These are phyloP conservation scores for Quillaja saponaria DNA, from an alignment of 306 rosid species.

Conservation along the genomic window DNA sequence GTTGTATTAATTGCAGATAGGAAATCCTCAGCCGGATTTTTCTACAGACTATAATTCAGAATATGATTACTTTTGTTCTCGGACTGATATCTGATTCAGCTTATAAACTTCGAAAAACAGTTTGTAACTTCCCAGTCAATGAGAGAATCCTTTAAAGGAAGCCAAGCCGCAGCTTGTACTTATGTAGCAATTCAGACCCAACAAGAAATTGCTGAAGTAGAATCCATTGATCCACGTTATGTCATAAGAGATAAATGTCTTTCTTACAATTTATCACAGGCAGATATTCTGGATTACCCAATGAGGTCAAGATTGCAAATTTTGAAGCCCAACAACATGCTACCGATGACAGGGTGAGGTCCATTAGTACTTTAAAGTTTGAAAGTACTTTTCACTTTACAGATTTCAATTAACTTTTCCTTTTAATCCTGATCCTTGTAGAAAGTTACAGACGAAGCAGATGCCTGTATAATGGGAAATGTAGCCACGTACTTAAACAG, in stretches of 20 bases:
- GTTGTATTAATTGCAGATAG: slow-evolving; percentile 31
- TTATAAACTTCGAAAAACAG: slow-evolving; percentile 14
- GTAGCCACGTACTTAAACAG: slow-evolving; percentile 47
- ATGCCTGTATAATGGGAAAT: slow-evolving; percentile 48
- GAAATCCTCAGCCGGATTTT: slow-evolving; percentile 40
- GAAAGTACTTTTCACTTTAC: too few species aligned
- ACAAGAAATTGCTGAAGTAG: slow-evolving; percentile 1
- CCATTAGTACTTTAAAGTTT: neutral
- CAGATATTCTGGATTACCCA: slow-evolving; percentile 1
- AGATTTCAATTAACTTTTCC: neutral
- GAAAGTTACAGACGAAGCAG: slow-evolving; percentile 33
- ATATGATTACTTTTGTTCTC: slow-evolving; percentile 41
- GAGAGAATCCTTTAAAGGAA: neutral
- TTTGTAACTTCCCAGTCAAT: slow-evolving; percentile 28
- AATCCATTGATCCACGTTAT: slow-evolving; percentile 4
- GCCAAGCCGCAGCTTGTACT: neutral
- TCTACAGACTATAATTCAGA: slow-evolving; percentile 26
- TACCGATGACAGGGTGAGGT: slow-evolving; percentile 13
- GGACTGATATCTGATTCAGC: slow-evolving; percentile 35
- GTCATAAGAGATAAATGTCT: slow-evolving; percentile 27
- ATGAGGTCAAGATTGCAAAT: neutral
- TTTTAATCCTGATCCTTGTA: slow-evolving; percentile 12
- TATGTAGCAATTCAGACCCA: neutral
- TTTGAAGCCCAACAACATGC: neutral
- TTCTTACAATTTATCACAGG: slow-evolving; percentile 24